Base-by-base conservation (phyloP, 1,284 basidiomycete species). In the Abortiporus biennis region DNA sequence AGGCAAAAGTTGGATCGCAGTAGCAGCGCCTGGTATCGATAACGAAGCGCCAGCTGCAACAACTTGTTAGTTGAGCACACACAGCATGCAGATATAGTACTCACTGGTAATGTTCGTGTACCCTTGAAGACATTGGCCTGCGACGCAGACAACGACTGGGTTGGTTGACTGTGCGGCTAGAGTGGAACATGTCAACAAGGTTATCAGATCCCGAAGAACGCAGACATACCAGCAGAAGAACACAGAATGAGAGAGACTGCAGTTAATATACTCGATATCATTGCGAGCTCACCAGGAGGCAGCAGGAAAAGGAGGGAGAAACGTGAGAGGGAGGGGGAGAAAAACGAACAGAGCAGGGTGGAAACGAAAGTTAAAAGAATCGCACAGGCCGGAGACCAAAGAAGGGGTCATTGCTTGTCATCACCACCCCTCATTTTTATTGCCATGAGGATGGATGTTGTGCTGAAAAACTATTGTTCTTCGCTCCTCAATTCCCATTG, bases 121-220 rank as follows among this genome's bases (percentile, higher is more conserved):
- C 46, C 84, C 84, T 61, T 86, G 71, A 46, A 86, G 64, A 67
- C 84, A 87, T 82, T 87, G 84, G 51, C 84, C 85, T 59, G 84
- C 80, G 82, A 85, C 66, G 71, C 84, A 87, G 46, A 87, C 68
- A 46, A 86, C 78, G 55, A 72, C 57, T 42, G 78, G 66, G 55
- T 69, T 65, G 55, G 72, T 69, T 67, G 36, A 27, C 9, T 80
- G 76, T 47, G 78, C 77, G 58, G 68, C 78, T 53, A 22, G 15
- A 19, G 11, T 71, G 37, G n/a, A n/a, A n/a, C n/a, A n/a, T n/a
- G n/a, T n/a, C n/a, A n/a, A n/a, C n/a, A n/a, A 22, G 27, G 27
- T 30, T 22, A 36, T 21, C 5, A 36, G 35, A 21, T n/a, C 6
- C 35, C 20, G 35, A 17, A 21, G 24, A 9, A 33, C 19, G 53